Conservation (phyloP, 495 filamentous ascomycete species). For the Jackrogersella minutella region DNA sequence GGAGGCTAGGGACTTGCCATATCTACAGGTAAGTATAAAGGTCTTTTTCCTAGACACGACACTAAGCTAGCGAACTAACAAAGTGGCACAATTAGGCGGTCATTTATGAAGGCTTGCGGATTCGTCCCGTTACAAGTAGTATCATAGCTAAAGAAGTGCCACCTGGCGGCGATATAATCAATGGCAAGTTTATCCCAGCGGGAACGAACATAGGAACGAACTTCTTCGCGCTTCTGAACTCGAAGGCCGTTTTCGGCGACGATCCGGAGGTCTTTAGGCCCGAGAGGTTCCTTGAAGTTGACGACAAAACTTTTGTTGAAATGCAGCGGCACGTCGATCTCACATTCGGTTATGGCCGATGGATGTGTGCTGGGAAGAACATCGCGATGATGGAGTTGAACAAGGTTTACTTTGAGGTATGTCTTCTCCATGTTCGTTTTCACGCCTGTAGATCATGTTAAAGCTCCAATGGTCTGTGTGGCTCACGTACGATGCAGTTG, state of each 20-base stretch:
- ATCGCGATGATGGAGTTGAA: constrained; percentile 60
- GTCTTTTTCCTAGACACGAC: neutral
- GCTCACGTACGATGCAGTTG: constrained; percentile 4
- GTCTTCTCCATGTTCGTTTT: neutral
- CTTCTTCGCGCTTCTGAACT: constrained; percentile 44
- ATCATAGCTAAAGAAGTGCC: constrained; percentile 37
- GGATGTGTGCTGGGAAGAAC: constrained; percentile 54
- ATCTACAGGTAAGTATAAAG: constrained; percentile 39
- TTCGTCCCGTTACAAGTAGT: constrained; percentile 25
- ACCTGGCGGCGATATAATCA: constrained; percentile 52
- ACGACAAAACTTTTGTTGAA: constrained; percentile 42
- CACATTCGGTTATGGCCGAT: constrained; percentile 56
- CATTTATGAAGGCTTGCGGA: constrained; percentile 43
- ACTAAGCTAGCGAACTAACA: neutral
- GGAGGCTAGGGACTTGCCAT: constrained; percentile 55
- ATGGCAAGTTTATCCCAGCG: constrained; percentile 62
- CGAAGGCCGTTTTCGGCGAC: constrained; percentile 56
- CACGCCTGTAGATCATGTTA: neutral
- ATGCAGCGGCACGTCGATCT: constrained; percentile 56
- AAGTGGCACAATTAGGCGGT: constrained; percentile 29
- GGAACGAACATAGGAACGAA: constrained; percentile 64
- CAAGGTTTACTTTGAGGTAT: constrained; percentile 65
- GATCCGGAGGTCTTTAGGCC: constrained; percentile 61
- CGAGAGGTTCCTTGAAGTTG: constrained; percentile 61
- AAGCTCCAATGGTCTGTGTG: neutral